Evolutionary conservation across 257 asterid species (phyloP), one percentile per base, ranked within the genome.

Genomic region (Haberlea rhodopensis): DNA sequence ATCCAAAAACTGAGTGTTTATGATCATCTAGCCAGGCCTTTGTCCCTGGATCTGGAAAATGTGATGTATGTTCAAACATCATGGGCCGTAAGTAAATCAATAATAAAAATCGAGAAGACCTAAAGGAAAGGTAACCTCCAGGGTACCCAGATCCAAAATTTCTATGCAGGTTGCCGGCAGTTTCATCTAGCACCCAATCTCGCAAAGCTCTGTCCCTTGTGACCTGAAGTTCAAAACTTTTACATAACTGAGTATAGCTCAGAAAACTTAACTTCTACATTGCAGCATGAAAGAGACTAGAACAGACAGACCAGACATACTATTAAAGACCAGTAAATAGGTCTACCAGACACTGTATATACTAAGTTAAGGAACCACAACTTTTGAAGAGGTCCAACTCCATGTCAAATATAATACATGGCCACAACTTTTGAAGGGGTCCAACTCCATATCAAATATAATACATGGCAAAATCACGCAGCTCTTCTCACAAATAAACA

Each of bases 111-210:
- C 10, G 26, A 63, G 25, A 69, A 55, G 45, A 57, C 32, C 19
- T 40, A 45, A 23, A 26, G 56, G 18, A 81, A 9, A 73, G 28
- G 29, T 65, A 67, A 89, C 99, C 99, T 75, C 95, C 97, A 31
- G 99, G 99, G 70, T 92, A 92, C 57, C 99, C 99, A 18, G 96
- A 92, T 68, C 97, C 99, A 25, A 89, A 92, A 73, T 71, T 85
- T 72, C 79, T 80, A 59, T 85, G 88, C 76, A 87, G 70, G 76
- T 73, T 73, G 62, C 80, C 96, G 53, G 82, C 88, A 74, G 94
- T 80, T 77, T 92, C 99, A 53, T 86, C 94, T 48, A 88, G 80
- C 65, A 65, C 79, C 99, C 99, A 92, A 60, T 75, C 82, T 37
- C 86, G 80, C 77, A 92, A 75, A 60, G 96, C 94, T 79, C 95